Conservation (phyloP, 768 basidiomycete genomes). For the Amanita molliuscula region DNA sequence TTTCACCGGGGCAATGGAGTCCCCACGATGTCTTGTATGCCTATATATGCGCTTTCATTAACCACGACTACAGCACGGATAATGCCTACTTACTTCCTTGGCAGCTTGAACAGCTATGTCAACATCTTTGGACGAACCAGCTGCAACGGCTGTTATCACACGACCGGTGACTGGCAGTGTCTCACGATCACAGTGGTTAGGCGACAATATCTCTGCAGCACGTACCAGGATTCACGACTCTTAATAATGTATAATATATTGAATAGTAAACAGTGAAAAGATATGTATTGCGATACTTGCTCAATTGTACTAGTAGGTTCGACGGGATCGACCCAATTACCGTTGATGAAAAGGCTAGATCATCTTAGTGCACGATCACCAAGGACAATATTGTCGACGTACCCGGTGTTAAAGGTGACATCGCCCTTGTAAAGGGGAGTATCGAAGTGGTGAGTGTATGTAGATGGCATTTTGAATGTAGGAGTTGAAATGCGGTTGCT, state of each 20-base stretch:
- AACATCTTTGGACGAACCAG: conserved; percentile 59
- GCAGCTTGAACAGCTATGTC: conserved; percentile 66
- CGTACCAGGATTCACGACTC: conserved; percentile 48
- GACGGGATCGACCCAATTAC: not conserved
- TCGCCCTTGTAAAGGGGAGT: conserved; percentile 13
- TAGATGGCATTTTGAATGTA: conserved; percentile 12
- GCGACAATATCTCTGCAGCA: not conserved
- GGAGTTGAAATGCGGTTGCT: conserved; percentile 20
- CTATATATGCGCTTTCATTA: conserved; percentile 6
- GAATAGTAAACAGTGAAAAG: not conserved
- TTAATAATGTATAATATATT: conserved; percentile 16
- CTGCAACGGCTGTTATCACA: conserved; percentile 43
- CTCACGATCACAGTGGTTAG: not conserved
- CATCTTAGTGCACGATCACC: no score
- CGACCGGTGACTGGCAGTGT: conserved; percentile 47
- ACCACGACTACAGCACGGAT: no score
- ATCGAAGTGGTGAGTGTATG: conserved; percentile 15
- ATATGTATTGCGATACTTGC: not conserved
- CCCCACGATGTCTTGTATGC: conserved; percentile 37
- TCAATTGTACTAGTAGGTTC: not conserved
- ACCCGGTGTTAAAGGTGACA: conserved; percentile 12
- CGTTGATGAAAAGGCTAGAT: conserved; percentile 5
- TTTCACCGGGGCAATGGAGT: conserved; percentile 18
- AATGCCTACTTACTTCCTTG: conserved; percentile 13
- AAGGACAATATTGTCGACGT: no score